These are phyloP conservation scores for Lentinula detonsa DNA, from an alignment of 768 basidiomycete species.

Conservation along the genomic window DNA sequence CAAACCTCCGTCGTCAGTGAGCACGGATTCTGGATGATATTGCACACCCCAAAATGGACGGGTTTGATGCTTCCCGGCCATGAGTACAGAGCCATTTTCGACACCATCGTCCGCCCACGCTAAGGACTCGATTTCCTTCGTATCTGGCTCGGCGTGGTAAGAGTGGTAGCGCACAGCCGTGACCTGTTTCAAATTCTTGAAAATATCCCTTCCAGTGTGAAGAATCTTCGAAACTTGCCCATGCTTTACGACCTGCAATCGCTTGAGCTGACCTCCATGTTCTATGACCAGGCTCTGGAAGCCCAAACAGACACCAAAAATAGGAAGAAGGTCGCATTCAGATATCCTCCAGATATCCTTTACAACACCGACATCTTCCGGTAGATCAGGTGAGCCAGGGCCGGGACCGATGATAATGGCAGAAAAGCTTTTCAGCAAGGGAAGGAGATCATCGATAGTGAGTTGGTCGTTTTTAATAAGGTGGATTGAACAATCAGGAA, in stretches of 20 bases:
- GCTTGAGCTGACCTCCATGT: constrained; percentile 54
- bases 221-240: constrained; percentile 64
- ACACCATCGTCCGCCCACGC: constrained; percentile 69
- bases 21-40: constrained; percentile 83
- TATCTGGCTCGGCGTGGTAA: constrained; percentile 50
- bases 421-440: constrained; percentile 54
- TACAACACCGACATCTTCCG: constrained; percentile 62
- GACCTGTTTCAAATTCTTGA: constrained; percentile 46
- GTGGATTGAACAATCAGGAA: constrained; percentile 54
- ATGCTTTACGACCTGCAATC: constrained; percentile 68
- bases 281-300: constrained; percentile 70
- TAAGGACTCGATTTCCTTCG: constrained; percentile 52
- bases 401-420: constrained; percentile 75
- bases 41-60: constrained; percentile 86
- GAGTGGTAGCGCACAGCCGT: constrained; percentile 79
- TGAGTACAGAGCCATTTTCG: constrained; percentile 65
- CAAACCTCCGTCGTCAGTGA: constrained; percentile 64
- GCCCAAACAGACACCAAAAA: constrained; percentile 83
- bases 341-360: constrained; percentile 64
- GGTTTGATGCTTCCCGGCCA: constrained; percentile 61
- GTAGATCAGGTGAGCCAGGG: constrained; percentile 67
- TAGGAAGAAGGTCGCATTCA: constrained; percentile 48
- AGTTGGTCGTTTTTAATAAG: constrained; percentile 72
- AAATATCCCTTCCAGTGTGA: constrained; percentile 56
- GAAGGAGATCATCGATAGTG: constrained; percentile 40